Evolutionary conservation across 2,329 filamentous ascomycete species (phyloP), one percentile per base, ranked within the genome.

Genomic region (Colletotrichum horii): DNA sequence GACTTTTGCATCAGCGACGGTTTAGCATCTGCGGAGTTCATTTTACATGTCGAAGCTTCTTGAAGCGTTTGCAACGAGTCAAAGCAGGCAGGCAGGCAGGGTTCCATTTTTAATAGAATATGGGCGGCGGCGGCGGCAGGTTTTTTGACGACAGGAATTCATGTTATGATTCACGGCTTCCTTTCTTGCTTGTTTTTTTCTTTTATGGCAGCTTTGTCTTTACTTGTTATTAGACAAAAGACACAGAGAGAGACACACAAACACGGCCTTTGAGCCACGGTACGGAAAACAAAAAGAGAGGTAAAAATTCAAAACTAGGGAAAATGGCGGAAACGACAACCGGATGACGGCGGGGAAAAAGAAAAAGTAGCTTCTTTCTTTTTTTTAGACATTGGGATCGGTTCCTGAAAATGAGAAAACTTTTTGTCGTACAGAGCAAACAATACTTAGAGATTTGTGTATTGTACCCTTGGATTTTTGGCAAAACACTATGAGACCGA

Each of bases 1-100:
- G 70, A 58, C 55, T 73, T 65, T 62, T 74, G 74, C 74, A 76
- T 76, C 62, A 71, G 74, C 71, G 74, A 74, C 60, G 71, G 71
- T 65, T 58, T 48, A 32, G 69, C 69, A 67, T 72, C 52, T 43
- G 24, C 22, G 65, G 66, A 70, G 56, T 58, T 60, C 56, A 28
- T 55, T 34, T 34, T 65, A n/a, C 36, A 19, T 28, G 22, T 61
- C 48, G 22, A 19, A 22, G 22, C 58, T 8, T 55, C 62, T 48
- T 43, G 24, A 11, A 62, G 36, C 30, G 38, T 62, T 64, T 73
- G 9, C 56, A 16, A 24, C 14, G 36, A 32, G 26, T 28, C 52
- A 43, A 61, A n/a, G 30, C 62, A 66, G 36, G 28, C 61, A 61
- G 55, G 56, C 12, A n/a, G 28, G 28, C 28, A 22, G 12, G 22